Evolutionary conservation across 345 rosid species (phyloP).

Genomic region (Pugionium cornutum): DNA sequence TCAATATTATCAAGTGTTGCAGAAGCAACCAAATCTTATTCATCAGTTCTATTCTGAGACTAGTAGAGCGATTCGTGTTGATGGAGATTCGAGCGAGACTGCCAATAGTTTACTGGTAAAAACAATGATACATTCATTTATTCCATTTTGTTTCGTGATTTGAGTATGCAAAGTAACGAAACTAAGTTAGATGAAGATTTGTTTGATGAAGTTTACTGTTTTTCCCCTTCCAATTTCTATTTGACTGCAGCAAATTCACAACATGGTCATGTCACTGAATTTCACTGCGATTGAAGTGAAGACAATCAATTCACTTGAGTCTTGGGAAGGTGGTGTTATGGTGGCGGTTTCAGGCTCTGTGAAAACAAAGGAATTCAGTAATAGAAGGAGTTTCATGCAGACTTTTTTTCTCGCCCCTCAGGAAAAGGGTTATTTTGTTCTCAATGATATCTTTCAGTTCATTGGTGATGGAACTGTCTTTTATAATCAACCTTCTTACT

Average conservation of each 20-base stretch:
- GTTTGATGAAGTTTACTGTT: neutral
- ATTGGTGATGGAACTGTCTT: slow-evolving; percentile 51
- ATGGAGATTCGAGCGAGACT: slow-evolving; percentile 69
- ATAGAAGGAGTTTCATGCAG: slow-evolving; percentile 75
- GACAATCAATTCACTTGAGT: slow-evolving; percentile 80
- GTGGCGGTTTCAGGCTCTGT: slow-evolving; percentile 89
- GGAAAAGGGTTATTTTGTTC: slow-evolving; percentile 87
- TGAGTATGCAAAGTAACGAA: neutral
- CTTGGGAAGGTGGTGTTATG: slow-evolving; percentile 82
- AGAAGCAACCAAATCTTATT: slow-evolving; percentile 77
- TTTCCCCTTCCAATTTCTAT: neutral
- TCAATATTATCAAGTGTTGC: slow-evolving; percentile 84
- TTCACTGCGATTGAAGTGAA: slow-evolving; percentile 88
- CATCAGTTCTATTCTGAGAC: slow-evolving; percentile 79
- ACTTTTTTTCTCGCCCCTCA: slow-evolving; percentile 97
- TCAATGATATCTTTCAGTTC: slow-evolving; percentile 86
- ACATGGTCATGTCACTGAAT: slow-evolving; percentile 63
- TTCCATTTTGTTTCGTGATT: neutral
- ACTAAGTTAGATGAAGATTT: too few species aligned
- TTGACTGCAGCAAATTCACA: slow-evolving; percentile 69
- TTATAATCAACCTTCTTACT: slow-evolving; percentile 55
- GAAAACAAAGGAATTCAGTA: slow-evolving; percentile 59
- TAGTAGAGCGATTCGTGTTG: slow-evolving; percentile 73
- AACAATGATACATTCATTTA: neutral
- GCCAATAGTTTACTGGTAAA: slow-evolving; percentile 74